These are phyloP conservation scores for Eimeria praecox DNA, from an alignment of 169 alveolate species.

Conservation along the genomic window DNA sequence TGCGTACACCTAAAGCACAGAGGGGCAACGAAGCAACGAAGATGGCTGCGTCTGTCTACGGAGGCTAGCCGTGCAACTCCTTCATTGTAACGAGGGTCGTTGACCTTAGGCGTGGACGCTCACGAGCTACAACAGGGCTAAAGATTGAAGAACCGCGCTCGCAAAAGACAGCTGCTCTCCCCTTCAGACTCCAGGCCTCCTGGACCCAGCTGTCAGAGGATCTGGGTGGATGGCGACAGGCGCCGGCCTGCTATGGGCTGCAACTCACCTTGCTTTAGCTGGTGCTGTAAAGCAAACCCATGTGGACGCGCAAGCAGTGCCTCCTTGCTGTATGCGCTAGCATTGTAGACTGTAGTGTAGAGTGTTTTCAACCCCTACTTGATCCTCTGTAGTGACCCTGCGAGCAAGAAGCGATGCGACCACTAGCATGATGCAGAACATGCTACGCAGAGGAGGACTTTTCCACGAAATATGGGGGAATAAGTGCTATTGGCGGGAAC, in stretches of 20 bases:
- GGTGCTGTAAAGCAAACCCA: background rate
- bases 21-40: background rate
- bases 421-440: no score
- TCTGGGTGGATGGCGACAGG: background rate
- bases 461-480: no score
- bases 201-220: background rate
- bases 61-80: slow-evolving; percentile 19
- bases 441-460: no score
- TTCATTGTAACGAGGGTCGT: background rate
- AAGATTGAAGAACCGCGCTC: background rate
- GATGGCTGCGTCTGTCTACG: background rate
- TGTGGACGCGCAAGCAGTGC: background rate
- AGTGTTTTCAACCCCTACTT: no score
- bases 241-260: background rate
- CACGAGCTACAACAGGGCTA: background rate
- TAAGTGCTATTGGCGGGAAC: no score
- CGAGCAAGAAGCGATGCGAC: no score
- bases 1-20: background rate
- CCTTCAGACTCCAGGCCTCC: background rate
- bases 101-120: background rate
- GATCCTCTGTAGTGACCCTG: no score
- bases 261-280: background rate
- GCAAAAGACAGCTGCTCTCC: background rate
- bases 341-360: background rate
- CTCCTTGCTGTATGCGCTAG: background rate